A percentile compares a stretch with the other conserved stretches of the same genome.
phyloP scores from a whole-genome alignment of 1,284 basidiomycete genomes.

The Trichosporon sp. region DNA sequence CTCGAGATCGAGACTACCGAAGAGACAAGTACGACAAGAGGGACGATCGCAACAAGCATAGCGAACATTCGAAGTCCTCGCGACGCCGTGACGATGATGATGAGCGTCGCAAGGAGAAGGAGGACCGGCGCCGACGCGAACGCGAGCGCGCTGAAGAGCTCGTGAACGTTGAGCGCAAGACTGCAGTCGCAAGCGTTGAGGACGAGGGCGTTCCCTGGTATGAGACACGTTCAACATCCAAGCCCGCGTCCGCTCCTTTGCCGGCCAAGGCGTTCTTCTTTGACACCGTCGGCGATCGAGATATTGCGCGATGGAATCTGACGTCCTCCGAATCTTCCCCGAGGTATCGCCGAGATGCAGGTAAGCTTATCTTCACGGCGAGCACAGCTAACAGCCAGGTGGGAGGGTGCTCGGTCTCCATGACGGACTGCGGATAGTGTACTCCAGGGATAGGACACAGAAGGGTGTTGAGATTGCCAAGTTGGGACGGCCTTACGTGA shows the following conservation, averaged over 20 bases:
- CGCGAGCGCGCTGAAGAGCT: conserved; percentile 8
- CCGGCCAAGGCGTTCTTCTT: conserved; percentile 23
- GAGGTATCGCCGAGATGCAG: conserved; percentile 26
- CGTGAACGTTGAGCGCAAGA: background rate
- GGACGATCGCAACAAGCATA: conserved; percentile 9
- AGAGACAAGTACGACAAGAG: background rate
- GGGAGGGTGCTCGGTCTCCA: conserved; percentile 26
- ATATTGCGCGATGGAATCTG: conserved; percentile 26
- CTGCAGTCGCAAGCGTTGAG: background rate
- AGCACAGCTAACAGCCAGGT: conserved; percentile 12
- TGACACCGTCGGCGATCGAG: conserved; percentile 32
- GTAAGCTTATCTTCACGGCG: conserved; percentile 15
- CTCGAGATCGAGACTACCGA: background rate
- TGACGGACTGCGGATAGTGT: conserved; percentile 25
- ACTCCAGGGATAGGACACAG: conserved; percentile 25
- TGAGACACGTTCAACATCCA: conserved; percentile 18
- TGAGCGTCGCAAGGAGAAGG: conserved; percentile 16
- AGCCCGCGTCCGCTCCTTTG: conserved; percentile 7
- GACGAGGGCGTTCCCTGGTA: conserved; percentile 32
- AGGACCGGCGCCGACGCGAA: conserved; percentile 12
- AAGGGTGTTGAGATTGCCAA: conserved; percentile 31
- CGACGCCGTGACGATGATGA: conserved; percentile 8
- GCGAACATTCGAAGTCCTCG: background rate
- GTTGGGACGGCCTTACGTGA: conserved; percentile 24
- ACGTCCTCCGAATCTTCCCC: conserved; percentile 14